Base-by-base conservation (phyloP, 768 basidiomycete genomes). In the Lactarius hengduanensis region DNA sequence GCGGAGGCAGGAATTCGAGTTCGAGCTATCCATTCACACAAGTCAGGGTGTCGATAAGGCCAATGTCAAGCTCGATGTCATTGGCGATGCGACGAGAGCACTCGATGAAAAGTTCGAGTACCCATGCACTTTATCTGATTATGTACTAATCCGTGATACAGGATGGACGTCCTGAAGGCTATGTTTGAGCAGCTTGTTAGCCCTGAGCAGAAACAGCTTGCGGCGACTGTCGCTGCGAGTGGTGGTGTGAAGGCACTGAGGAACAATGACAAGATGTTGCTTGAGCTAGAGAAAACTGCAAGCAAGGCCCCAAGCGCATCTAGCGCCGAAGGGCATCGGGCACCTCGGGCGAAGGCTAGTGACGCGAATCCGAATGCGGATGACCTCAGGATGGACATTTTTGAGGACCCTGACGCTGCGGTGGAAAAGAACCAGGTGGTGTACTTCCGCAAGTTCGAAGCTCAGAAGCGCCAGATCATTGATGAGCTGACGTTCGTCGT, bases 21-120 rank as follows among this genome's bases (percentile, higher is more conserved):
- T 73, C 41, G 76, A 75, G 26, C 64, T 78, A 11, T 65, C 69
- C 7, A 71, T 77, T 18, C 74, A 78, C 63, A 73, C 69, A 8
- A 73, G 71, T 5, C 56, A 63, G 53, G 65, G 61, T 22, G 40
- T 69, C 20, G 68, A 67, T 22, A 62, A 28, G 16, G 65, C 57
- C 61, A 63, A 67, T 28, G 38, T 4, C 22, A 62, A 58, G 60
- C 62, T 76, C 1, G 71, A 68, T 26, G 32, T 18, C n/a, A 55
- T 69, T 55, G 47, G 45, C 11, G 53, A 40, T 10, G 47, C 40
- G 10, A 57, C 64, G 16, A 54, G 62, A 32, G 68, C 68, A 32
- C 62, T 72, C 13, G 68, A 70, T 38, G 40, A 63, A 50, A 72
- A 72, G 73, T 71, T 38, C 16, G 66, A 4, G 10, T 38, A n/a